Conservation (phyloP, 1,139 yeast genomes). For the Dujonia santamariae region DNA sequence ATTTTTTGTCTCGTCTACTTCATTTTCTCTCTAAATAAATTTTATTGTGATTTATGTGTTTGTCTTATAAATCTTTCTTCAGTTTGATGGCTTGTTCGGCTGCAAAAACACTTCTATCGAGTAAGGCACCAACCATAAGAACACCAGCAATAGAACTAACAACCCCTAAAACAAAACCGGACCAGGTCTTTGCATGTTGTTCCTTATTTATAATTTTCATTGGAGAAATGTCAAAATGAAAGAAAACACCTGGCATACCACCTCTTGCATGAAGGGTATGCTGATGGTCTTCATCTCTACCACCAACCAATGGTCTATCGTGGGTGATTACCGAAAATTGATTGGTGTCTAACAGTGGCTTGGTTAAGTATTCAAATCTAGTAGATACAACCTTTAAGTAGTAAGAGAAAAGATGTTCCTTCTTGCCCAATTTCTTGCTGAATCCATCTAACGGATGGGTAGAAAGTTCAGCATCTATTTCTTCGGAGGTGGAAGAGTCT, state of each 20-base stretch:
- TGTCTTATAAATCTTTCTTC: conserved; percentile 52
- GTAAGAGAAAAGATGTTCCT: conserved; percentile 69
- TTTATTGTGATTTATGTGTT: no score
- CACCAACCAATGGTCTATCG: conserved; percentile 81
- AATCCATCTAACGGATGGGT: conserved; percentile 70
- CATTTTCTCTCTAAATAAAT: neutral
- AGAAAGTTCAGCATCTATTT: conserved; percentile 28
- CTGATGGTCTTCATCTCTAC: conserved; percentile 87
- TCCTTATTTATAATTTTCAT: conserved; percentile 86
- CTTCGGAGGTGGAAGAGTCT: conserved; percentile 10
- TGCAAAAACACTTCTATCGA: conserved; percentile 86
- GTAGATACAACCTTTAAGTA: conserved; percentile 90
- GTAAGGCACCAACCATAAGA: conserved; percentile 82
- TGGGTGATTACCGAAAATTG: conserved; percentile 91
- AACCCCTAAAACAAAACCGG: conserved; percentile 81
- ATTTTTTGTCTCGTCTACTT: neutral
- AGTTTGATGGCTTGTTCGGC: conserved; percentile 79
- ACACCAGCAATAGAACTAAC: conserved; percentile 92
- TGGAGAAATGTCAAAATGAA: conserved; percentile 90
- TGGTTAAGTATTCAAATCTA: conserved; percentile 64
- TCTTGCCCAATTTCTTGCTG: conserved; percentile 37
- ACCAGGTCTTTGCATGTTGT: conserved; percentile 74
- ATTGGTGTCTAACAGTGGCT: conserved; percentile 66
- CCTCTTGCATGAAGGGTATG: conserved; percentile 82
- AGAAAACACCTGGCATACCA: conserved; percentile 87